A percentile compares a stretch with the other conserved stretches of the same genome.
Evolutionary conservation across 345 rosid species (phyloP).

Genomic region (Hibiscus tridactylites): DNA sequence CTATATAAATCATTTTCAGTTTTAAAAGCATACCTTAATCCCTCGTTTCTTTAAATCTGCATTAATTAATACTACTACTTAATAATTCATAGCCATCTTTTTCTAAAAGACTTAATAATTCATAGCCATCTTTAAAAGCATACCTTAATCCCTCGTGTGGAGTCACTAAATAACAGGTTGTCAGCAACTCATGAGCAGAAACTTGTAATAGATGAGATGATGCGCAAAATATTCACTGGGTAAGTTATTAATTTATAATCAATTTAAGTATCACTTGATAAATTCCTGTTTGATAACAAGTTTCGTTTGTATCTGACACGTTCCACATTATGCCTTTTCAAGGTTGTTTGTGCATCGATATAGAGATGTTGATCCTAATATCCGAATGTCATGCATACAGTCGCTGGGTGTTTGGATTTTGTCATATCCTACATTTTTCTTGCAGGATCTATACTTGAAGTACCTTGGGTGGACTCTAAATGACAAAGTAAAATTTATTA

Average conservation of each 20-base stretch:
- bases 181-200: conserved; percentile 71
- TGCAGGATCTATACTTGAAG: conserved; percentile 88
- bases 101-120: background rate
- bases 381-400: conserved; percentile 89
- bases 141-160: conserved; percentile 82
- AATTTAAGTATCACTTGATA: background rate
- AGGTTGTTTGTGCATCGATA: conserved; percentile 98
- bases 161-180: conserved; percentile 81
- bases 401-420: conserved; percentile 94
- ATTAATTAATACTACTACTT: background rate
- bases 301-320: background rate
- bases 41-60: background rate
- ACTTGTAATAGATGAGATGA: conserved; percentile 83
- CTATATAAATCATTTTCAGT: background rate
- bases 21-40: background rate
- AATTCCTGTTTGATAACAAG: background rate
- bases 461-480: conserved; percentile 99
- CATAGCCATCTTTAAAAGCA: no score
- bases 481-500: conserved; percentile 59
- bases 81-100: background rate
- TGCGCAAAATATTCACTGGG: conserved; percentile 98
- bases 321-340: conserved; percentile 25
- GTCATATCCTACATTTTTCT: conserved; percentile 81
- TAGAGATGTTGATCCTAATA: conserved; percentile 87
- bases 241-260: conserved; percentile 18